These are phyloP conservation scores for Pleurotus djamor DNA, from an alignment of 768 basidiomycete genomes.

Conservation along the genomic window DNA sequence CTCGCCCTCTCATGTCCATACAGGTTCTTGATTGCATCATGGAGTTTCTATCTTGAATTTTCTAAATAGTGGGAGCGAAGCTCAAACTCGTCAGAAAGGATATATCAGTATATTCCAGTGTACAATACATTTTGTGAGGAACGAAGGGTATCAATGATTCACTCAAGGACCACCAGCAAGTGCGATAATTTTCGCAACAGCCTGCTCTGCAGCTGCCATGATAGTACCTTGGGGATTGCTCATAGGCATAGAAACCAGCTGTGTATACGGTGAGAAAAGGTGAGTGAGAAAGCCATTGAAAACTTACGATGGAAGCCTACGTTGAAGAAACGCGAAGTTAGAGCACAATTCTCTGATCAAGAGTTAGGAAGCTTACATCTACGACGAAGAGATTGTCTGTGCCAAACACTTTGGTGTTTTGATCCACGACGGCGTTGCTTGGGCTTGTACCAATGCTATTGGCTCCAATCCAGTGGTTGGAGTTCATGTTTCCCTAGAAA, in stretches of 20 bases:
- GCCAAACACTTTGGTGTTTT: constrained; percentile 51
- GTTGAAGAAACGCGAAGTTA: neutral
- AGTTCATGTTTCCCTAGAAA: constrained; percentile 39
- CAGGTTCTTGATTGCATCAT: no score
- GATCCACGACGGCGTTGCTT: constrained; percentile 46
- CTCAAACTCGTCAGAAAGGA: no score
- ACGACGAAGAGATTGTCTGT: constrained; percentile 54
- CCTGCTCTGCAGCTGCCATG: constrained; percentile 60
- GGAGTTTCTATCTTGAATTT: no score
- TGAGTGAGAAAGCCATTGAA: neutral
- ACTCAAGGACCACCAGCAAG: constrained; percentile 47
- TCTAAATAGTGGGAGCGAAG: no score
- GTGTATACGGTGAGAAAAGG: neutral
- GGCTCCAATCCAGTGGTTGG: constrained; percentile 67
- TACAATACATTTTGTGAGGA: no score
- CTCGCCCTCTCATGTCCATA: no score
- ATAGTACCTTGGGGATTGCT: constrained; percentile 57
- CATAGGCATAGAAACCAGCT: constrained; percentile 52
- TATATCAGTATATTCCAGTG: no score
- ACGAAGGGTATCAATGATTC: no score
- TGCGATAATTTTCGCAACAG: constrained; percentile 52
- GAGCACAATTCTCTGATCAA: neutral
- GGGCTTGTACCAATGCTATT: constrained; percentile 41
- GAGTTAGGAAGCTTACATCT: constrained; percentile 32
- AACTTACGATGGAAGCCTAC: constrained; percentile 30